Base-by-base conservation (phyloP, 805 yeast species). In the Grigorovia jiainica region DNA sequence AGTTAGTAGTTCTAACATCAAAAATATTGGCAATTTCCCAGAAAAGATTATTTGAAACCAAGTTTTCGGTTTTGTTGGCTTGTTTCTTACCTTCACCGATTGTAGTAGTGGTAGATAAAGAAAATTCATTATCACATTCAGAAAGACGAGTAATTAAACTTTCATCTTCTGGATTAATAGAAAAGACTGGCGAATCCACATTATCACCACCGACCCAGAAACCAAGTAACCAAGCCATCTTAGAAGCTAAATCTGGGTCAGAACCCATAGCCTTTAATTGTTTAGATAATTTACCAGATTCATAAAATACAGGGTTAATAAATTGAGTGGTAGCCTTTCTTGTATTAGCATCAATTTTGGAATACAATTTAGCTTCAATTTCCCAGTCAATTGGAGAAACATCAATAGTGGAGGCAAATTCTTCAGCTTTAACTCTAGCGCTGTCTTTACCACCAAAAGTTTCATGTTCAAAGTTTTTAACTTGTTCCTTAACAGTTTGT, bases 221-320 rank as follows among this genome's bases (percentile, higher is more conserved):
- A 47, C 75, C 75, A 21, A 66, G 43, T 35, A 68, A 47, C 57
- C 68, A 69, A 40, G 71, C 67, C 49, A 63, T 47, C 7, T 38
- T 16, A 11, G 44, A 36, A 27, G 57, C 45, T n/a, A 51, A 32
- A 25, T 53, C 33, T 9, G 34, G 36, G n/a, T 43, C 47, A 33
- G 36, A 47, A 34, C 57, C 61, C 2, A 34, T 20, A 7, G 38
- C 39, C 32, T 47, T 51, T 18, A 66, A 37, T 16, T 17, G 25
- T 5, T 43, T 36, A 38, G 46, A 50, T 15, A 67, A 46, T 23
- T 45, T 47, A 32, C 54, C 57, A 19, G 54, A 49, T 50, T 66
- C 65, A 27, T 43, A 25, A 31, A 55, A 50, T 7, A 65, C 57
- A 24, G 75, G 75, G 42, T 52, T 51, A 41, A 59, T 53, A 13